Conservation (phyloP, 2,329 filamentous ascomycete species). For the Fusarium cicatricum region DNA sequence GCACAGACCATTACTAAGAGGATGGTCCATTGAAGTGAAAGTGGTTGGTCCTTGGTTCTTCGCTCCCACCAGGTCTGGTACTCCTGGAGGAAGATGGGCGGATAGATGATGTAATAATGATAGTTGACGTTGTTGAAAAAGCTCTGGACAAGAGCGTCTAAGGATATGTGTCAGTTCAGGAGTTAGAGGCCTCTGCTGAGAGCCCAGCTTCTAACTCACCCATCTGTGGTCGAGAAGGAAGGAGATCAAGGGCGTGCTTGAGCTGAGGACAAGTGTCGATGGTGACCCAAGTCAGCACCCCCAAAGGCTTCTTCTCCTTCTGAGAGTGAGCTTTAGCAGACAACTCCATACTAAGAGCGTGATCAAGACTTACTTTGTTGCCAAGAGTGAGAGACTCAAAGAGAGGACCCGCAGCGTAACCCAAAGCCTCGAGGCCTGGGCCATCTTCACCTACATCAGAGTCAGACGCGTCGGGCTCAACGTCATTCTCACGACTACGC, state of each 20-base stretch:
- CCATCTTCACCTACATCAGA: conserved; percentile 39
- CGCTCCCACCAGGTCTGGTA: conserved; percentile 47
- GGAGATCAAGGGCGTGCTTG: conserved; percentile 41
- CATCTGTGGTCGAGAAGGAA: conserved; percentile 46
- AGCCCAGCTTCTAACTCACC: conserved; percentile 33
- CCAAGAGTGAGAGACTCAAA: conserved; percentile 39
- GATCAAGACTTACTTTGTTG: conserved; percentile 34
- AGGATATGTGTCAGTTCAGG: background rate
- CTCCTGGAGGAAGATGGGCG: conserved; percentile 45
- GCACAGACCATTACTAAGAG: conserved; percentile 50
- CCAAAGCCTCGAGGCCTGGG: conserved; percentile 45
- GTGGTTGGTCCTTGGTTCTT: conserved; percentile 37
- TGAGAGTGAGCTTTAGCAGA: background rate
- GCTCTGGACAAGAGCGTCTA: conserved; percentile 48
- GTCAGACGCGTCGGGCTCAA: conserved; percentile 28
- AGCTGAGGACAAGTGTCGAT: conserved; percentile 42
- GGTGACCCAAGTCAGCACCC: conserved; percentile 31
- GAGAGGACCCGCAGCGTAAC: conserved; percentile 46
- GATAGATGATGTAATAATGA: conserved; percentile 51
- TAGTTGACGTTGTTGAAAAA: conserved; percentile 49
- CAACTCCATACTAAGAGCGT: background rate
- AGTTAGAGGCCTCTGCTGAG: too few relatives aligned
- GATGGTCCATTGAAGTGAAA: conserved; percentile 48
- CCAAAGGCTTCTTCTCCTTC: conserved; percentile 26
- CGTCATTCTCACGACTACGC: conserved; percentile 30